Base-by-base conservation (phyloP, 352 stramenopile genomes). In the Peronosclerospora sorghi region DNA sequence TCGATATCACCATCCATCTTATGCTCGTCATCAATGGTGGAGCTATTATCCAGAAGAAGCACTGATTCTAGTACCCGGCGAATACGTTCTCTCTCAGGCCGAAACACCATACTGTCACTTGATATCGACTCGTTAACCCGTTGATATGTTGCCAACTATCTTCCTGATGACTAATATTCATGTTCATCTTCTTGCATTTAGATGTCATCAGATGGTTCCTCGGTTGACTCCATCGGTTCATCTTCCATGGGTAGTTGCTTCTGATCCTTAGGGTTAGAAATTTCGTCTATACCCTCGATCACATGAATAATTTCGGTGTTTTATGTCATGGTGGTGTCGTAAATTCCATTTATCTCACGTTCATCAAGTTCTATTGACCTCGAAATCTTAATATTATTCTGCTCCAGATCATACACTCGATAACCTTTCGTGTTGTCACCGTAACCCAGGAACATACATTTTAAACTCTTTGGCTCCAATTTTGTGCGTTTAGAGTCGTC, bases 391-490 rank as follows among this genome's bases (percentile, higher is more conserved):
- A 56, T 19, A 15, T 64, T 59, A 35, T 18, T 20, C 8, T 21
- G 19, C 0, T 58, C 42, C 13, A 58, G 32, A 32, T 57, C 39
- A 28, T 44, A 45, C 1, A 65, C 50, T 12, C 47, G 36, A 21
- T 54, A 65, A 0, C 41, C 50, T 18, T 62, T 67, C 0, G 20
- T 21, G 4, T 47, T 44, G 3, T 55, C 44, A 0, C 42, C 24
- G 37, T 65, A 62, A 1, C 46, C 52, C 0, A 64, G 35, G 13
- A 67, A 44, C 19, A 54, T 40, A n/a, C 59, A 64, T 9, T 17
- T 47, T 10, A 51, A 55, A 8, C 21, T 54, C 41, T 65, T 65
- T 0, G 43, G 24, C 8, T 54, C n/a, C 41, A 1, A 72, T 20
- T 65, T 65, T 2, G 49, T 50, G 2, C 54, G 32, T 26, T 62